Conservation (phyloP, 208 protist genomes). For the Balamuthia mandrillaris region DNA sequence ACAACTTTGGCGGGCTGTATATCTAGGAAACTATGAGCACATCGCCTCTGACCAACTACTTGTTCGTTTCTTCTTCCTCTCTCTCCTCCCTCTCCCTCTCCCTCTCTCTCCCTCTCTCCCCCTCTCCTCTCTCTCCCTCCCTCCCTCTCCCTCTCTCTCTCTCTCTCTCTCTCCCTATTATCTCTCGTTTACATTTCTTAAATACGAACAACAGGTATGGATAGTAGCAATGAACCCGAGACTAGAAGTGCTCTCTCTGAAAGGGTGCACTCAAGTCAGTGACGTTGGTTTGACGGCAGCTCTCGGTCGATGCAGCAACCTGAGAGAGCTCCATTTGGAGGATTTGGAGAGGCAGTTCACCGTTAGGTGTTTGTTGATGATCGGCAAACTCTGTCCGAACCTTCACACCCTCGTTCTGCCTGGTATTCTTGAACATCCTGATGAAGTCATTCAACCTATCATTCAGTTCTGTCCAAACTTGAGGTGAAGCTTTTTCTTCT, state of each 20-base stretch:
- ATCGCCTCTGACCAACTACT: too few relatives aligned
- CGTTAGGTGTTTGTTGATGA: not conserved
- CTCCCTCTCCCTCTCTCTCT: too few relatives aligned
- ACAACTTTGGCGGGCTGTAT: not conserved
- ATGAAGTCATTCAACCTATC: constrained; percentile 7
- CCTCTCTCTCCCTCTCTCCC: too few relatives aligned
- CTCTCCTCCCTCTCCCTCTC: too few relatives aligned
- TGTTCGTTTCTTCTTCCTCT: too few relatives aligned
- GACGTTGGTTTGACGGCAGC: not conserved
- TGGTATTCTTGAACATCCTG: not conserved
- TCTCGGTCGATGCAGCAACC: not conserved
- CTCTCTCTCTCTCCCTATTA: too few relatives aligned
- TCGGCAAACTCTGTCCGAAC: not conserved
- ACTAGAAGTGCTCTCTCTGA: not conserved
- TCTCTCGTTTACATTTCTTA: too few relatives aligned
- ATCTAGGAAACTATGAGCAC: not conserved
- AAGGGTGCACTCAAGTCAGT: constrained; percentile 5
- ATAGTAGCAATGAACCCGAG: not conserved
- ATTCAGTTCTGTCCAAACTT: not conserved
- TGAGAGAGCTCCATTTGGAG: constrained; percentile 7
- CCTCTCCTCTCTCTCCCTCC: too few relatives aligned
- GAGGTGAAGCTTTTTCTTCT: not conserved
- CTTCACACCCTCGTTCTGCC: constrained; percentile 21
- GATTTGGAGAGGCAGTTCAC: constrained; percentile 24
- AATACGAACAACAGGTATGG: too few relatives aligned